These are phyloP conservation scores for Colletotrichum sp. DNA, from an alignment of 2,329 filamentous ascomycete species.

Conservation along the genomic window DNA sequence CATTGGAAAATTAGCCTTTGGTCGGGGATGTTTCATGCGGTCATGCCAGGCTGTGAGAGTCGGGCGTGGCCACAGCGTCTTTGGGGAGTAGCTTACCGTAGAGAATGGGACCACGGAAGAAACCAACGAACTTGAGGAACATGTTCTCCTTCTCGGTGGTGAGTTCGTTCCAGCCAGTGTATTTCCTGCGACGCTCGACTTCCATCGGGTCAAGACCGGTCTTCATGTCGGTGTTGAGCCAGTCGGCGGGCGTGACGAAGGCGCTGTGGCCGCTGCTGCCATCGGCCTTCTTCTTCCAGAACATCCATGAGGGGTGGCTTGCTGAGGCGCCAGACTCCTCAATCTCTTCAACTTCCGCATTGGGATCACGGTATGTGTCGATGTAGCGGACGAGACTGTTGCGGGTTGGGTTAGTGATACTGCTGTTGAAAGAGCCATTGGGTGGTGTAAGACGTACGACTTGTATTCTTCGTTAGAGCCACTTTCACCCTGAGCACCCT, in stretches of 20 bases:
- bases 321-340: conserved; percentile 28
- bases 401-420: neutral
- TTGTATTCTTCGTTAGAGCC: conserved; percentile 20
- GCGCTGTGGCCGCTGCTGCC: conserved; percentile 30
- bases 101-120: conserved; percentile 78
- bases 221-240: conserved; percentile 71
- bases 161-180: conserved; percentile 74
- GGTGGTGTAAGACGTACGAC: conserved; percentile 15
- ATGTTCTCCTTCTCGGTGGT: conserved; percentile 77
- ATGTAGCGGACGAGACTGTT: conserved; percentile 33
- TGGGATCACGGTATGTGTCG: conserved; percentile 41
- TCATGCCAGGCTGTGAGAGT: conserved; percentile 2
- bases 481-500: conserved; percentile 11
- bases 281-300: conserved; percentile 32
- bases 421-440: neutral
- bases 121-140: conserved; percentile 75
- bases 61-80: neutral
- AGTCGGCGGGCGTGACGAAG: conserved; percentile 65
- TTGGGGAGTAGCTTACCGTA: conserved; percentile 62
- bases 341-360: conserved; percentile 32
- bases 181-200: conserved; percentile 69
- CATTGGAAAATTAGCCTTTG: conserved; percentile 15
- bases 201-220: conserved; percentile 64
- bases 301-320: conserved; percentile 39
- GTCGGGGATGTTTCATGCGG: conserved; percentile 5